Evolutionary conservation across 805 yeast species (phyloP).

Genomic region (Starmerella stigmatis): DNA sequence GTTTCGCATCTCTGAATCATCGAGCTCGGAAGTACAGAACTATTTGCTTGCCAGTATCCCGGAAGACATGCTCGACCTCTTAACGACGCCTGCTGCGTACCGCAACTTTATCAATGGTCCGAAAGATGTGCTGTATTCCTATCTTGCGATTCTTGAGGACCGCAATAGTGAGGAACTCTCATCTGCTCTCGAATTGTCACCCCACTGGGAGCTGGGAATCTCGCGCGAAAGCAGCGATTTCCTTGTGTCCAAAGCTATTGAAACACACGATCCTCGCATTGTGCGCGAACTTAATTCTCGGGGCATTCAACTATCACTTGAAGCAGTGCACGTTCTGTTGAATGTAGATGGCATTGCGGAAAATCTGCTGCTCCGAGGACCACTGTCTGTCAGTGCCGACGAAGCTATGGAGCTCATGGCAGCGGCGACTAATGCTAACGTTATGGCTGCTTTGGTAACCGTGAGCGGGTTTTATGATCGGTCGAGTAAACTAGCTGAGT

Average conservation of each 20-base stretch:
- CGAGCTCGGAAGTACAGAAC: conserved; percentile 9
- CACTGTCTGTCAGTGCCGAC: neutral
- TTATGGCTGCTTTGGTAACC: conserved; percentile 18
- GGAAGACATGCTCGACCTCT: conserved; percentile 9
- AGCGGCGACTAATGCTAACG: neutral
- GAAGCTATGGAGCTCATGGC: conserved; percentile 7
- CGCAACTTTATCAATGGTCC: conserved; percentile 5
- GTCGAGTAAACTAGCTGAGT: conserved; percentile 5
- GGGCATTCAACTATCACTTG: conserved; percentile 7
- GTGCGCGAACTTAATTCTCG: conserved; percentile 17
- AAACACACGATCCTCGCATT: neutral
- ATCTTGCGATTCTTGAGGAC: conserved; percentile 10
- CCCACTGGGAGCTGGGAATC: conserved; percentile 21
- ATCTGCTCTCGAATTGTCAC: conserved; percentile 4
- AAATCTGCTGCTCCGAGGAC: conserved; percentile 12
- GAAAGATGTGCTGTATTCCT: neutral
- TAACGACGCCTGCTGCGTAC: conserved; percentile 13
- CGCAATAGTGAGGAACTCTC: conserved; percentile 9
- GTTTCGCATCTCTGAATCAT: conserved; percentile 10
- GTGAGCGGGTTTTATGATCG: conserved; percentile 11
- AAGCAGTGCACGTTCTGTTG: neutral
- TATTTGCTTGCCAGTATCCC: conserved; percentile 22
- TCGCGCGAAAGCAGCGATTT: conserved; percentile 11
- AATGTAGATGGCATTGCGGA: conserved; percentile 10
- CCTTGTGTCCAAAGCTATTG: conserved; percentile 4